phyloP scores from a whole-genome alignment of 1,284 basidiomycete species.

The Lignosus rhinocerotis region DNA sequence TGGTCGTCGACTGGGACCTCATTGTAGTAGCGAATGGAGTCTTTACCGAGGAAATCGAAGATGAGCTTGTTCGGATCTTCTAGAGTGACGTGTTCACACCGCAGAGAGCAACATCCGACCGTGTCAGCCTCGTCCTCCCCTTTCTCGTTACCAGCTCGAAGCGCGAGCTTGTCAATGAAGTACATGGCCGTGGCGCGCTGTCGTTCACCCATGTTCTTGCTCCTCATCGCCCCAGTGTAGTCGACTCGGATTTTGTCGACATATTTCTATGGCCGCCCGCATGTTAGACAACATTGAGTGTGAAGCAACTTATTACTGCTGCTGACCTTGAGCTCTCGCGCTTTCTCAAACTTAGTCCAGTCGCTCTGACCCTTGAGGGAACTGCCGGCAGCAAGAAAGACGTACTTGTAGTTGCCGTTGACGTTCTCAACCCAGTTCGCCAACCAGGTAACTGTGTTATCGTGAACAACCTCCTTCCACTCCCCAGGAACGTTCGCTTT shows the following conservation, averaged over 20 bases:
- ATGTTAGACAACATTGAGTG: background rate
- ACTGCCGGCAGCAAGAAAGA: slow-evolving; percentile 92
- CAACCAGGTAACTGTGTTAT: slow-evolving; percentile 96
- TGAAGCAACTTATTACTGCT: background rate
- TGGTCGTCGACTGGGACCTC: slow-evolving; percentile 84
- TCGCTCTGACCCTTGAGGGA: slow-evolving; percentile 97
- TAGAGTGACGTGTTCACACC: slow-evolving; percentile 92
- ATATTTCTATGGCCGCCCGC: slow-evolving; percentile 58
- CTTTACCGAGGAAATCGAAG: slow-evolving; percentile 97
- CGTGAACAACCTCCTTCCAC: slow-evolving; percentile 86
- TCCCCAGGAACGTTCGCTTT: slow-evolving; percentile 85
- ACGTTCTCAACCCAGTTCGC: slow-evolving; percentile 98
- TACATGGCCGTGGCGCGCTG: slow-evolving; percentile 97
- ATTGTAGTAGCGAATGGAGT: slow-evolving; percentile 95
- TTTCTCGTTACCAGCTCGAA: slow-evolving; percentile 98
- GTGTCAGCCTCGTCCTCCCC: slow-evolving; percentile 98
- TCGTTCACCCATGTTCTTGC: slow-evolving; percentile 89
- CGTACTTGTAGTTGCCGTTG: slow-evolving; percentile 92
- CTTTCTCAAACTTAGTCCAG: slow-evolving; percentile 95
- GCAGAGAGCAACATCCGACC: slow-evolving; percentile 94
- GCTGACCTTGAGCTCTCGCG: slow-evolving; percentile 86
- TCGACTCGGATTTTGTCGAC: slow-evolving; percentile 88
- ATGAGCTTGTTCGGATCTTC: slow-evolving; percentile 83
- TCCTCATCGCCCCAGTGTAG: slow-evolving; percentile 83
- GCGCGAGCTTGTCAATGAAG: slow-evolving; percentile 92